These are phyloP conservation scores for Botrytis porri DNA, from an alignment of 2,329 filamentous ascomycete genomes.

Conservation along the genomic window DNA sequence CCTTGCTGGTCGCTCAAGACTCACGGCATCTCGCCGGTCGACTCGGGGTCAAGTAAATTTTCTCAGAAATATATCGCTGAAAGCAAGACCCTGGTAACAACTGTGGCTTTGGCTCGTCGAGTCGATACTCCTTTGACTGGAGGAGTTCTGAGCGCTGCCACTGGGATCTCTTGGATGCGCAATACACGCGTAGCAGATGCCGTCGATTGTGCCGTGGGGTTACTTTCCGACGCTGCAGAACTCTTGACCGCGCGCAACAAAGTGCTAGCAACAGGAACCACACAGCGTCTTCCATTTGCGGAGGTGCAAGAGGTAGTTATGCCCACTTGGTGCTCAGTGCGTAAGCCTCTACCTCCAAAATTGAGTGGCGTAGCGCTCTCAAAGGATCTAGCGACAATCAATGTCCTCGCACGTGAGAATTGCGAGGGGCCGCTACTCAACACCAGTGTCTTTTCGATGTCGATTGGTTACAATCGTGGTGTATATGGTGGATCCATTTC, in stretches of 20 bases:
- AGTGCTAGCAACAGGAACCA: background rate
- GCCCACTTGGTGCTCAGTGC: background rate
- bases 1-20: background rate
- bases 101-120: conserved; percentile 4
- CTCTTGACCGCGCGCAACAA: conserved; percentile 3
- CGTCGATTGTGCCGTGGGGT: conserved; percentile 1
- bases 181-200: conserved; percentile 11
- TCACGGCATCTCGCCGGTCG: background rate
- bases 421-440: conserved; percentile 4
- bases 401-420: background rate
- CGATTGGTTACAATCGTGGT: background rate
- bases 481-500: background rate
- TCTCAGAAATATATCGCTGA: background rate
- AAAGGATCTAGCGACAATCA: background rate
- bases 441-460: background rate
- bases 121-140: background rate
- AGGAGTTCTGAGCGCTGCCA: background rate
- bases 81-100: background rate
- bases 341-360: conserved; percentile 4
- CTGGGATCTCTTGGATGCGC: background rate
- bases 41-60: background rate
- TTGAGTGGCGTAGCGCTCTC: background rate
- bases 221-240: conserved; percentile 3
- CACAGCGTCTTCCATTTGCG: background rate
- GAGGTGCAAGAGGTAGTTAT: background rate